Percentiles rank a stretch among this genome's conserved stretches.
Evolutionary conservation across 2,329 filamentous ascomycete genomes (phyloP).

Genomic region (Fusarium poae): DNA sequence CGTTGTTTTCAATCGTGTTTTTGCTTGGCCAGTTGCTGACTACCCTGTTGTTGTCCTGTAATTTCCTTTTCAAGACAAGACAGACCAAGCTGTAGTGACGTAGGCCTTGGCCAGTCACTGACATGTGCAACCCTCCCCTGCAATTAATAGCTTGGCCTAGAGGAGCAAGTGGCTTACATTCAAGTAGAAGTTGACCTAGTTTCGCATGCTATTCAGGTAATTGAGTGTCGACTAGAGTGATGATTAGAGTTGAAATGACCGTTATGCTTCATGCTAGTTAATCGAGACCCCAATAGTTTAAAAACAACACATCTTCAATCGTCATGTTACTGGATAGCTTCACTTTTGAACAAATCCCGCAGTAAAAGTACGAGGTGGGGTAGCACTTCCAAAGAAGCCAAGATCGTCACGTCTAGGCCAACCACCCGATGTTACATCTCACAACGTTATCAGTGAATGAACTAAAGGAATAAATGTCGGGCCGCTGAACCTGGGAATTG

Average conservation of each 20-base stretch:
- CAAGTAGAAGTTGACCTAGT: background rate
- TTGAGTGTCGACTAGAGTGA: conserved; percentile 1
- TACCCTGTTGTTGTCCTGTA: background rate
- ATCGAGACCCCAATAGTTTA: background rate
- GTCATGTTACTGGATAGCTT: conserved; percentile 4
- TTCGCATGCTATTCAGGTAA: background rate
- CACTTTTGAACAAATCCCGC: conserved; percentile 7
- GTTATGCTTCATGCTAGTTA: background rate
- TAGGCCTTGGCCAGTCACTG: conserved; percentile 23
- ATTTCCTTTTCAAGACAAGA: conserved; percentile 13
- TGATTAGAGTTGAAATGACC: conserved; percentile 12
- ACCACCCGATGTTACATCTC: conserved; percentile 26
- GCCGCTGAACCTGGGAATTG: conserved; percentile 10
- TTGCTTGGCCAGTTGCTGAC: conserved; percentile 6
- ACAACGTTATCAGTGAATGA: conserved; percentile 2
- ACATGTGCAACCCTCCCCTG: conserved; percentile 19
- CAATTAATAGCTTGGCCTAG: conserved; percentile 4
- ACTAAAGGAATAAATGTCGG: conserved; percentile 32
- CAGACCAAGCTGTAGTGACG: conserved; percentile 2
- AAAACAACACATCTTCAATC: background rate
- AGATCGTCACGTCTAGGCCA: conserved; percentile 27
- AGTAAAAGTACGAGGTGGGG: conserved; percentile 21
- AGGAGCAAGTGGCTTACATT: conserved; percentile 26
- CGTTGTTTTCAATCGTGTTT: background rate
- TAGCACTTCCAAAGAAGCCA: conserved; percentile 21